These are phyloP conservation scores for Penicillium sp. DNA, from an alignment of 2,329 filamentous ascomycete genomes.

Conservation along the genomic window DNA sequence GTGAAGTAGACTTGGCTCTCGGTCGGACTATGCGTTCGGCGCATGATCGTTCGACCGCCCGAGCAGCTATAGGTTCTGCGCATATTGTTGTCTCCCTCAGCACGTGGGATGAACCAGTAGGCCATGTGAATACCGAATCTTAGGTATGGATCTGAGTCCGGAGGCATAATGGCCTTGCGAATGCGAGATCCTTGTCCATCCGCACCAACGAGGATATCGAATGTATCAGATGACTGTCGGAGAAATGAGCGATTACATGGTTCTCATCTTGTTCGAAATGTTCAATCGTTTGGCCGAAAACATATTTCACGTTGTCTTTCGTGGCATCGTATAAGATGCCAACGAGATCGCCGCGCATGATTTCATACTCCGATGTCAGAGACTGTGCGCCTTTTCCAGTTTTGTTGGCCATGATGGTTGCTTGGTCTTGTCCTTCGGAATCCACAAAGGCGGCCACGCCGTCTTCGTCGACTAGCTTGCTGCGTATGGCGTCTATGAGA, in stretches of 20 bases:
- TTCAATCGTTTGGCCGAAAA: slow-evolving; percentile 34
- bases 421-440: slow-evolving; percentile 36
- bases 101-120: slow-evolving; percentile 30
- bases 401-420: slow-evolving; percentile 42
- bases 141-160: slow-evolving; percentile 17
- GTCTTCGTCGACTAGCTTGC: slow-evolving; percentile 46
- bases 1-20: slow-evolving; percentile 26
- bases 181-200: slow-evolving; percentile 56
- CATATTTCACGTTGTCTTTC: slow-evolving; percentile 29
- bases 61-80: slow-evolving; percentile 18
- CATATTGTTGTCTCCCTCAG: slow-evolving; percentile 21
- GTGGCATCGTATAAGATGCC: slow-evolving; percentile 50
- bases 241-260: slow-evolving; percentile 43
- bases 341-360: slow-evolving; percentile 59
- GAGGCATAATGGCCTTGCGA: slow-evolving; percentile 43
- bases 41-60: slow-evolving; percentile 23
- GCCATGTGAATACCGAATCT: slow-evolving; percentile 24
- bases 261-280: slow-evolving; percentile 34
- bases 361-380: slow-evolving; percentile 59
- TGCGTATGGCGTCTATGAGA: slow-evolving; percentile 44
- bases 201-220: slow-evolving; percentile 56
- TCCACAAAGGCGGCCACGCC: slow-evolving; percentile 51
- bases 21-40: slow-evolving; percentile 21
- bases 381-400: slow-evolving; percentile 46
- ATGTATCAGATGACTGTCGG: slow-evolving; percentile 46